Conservation (phyloP, 2,329 filamentous ascomycete species). For the Magnaporthales sp. region DNA sequence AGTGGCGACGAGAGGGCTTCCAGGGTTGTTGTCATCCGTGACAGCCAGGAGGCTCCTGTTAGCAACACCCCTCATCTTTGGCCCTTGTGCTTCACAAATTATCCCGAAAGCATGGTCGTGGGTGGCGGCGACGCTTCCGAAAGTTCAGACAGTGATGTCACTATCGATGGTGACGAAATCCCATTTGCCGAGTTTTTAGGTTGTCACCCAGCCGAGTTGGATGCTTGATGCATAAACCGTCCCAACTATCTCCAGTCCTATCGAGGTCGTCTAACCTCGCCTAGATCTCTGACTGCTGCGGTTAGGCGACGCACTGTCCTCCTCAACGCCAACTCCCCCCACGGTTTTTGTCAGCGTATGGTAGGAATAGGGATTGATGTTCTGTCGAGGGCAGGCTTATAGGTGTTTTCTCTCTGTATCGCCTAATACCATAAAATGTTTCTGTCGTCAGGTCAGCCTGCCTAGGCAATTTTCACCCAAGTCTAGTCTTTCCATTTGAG, state of each 20-base stretch:
- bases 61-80: not conserved
- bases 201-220: not conserved
- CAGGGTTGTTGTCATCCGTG: not conserved
- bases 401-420: not conserved
- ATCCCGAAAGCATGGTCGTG: not conserved
- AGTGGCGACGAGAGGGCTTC: not conserved
- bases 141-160: not conserved
- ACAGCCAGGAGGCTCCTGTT: not conserved
- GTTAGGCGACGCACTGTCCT: no score
- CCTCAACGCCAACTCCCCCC: no score
- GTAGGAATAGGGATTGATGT: no score
- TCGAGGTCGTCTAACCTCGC: no score
- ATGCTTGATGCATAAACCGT: no score
- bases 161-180: not conserved
- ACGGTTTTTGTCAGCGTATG: no score
- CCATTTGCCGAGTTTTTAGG: not conserved
- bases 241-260: no score
- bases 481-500: not conserved
- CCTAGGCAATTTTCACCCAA: not conserved
- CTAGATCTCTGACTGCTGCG: no score
- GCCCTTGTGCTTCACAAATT: not conserved
- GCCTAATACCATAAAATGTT: not conserved
- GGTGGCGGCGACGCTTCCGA: not conserved
- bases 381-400: no score
- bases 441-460: not conserved